Conservation (phyloP, 176 grass and related monocot species). For the Areca catechu region DNA sequence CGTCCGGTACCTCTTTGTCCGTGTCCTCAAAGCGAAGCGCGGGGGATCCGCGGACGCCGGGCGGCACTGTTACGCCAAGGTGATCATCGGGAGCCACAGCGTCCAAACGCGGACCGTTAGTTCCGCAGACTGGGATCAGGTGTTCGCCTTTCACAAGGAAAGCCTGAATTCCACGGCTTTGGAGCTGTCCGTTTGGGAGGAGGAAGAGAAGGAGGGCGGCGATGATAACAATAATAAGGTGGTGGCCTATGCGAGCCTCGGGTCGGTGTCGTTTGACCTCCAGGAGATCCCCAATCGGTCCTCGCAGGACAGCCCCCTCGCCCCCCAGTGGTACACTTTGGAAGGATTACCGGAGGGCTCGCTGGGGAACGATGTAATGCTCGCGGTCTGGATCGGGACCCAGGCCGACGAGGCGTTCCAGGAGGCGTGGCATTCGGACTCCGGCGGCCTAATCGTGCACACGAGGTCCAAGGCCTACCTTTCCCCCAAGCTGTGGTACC, state of each 20-base stretch:
- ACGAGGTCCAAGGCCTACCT: conserved; percentile 96
- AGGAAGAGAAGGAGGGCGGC: conserved; percentile 30
- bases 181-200: conserved; percentile 67
- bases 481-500: conserved; percentile 92
- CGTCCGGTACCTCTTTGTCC: conserved; percentile 82
- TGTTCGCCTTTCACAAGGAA: conserved; percentile 91
- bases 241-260: conserved; percentile 37
- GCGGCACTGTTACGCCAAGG: conserved; percentile 44
- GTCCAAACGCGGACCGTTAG: conserved; percentile 47
- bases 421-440: conserved; percentile 92
- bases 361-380: conserved; percentile 64
- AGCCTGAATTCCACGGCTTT: conserved; percentile 68
- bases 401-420: conserved; percentile 96
- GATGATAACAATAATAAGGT: conserved; percentile 33
- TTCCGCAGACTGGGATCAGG: conserved; percentile 76
- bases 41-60: conserved; percentile 14
- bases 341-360: conserved; percentile 35
- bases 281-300: conserved; percentile 76
- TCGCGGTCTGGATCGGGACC: conserved; percentile 89
- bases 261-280: conserved; percentile 70
- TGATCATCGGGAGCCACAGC: conserved; percentile 65
- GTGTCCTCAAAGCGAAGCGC: conserved; percentile 82
- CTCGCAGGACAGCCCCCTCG: conserved; percentile 80
- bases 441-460: conserved; percentile 62
- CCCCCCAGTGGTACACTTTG: conserved; percentile 96